A percentile compares a stretch with the other conserved stretches of the same genome.
phyloP scores from a whole-genome alignment of 2,329 filamentous ascomycete genomes.

The Lachnellula arida region DNA sequence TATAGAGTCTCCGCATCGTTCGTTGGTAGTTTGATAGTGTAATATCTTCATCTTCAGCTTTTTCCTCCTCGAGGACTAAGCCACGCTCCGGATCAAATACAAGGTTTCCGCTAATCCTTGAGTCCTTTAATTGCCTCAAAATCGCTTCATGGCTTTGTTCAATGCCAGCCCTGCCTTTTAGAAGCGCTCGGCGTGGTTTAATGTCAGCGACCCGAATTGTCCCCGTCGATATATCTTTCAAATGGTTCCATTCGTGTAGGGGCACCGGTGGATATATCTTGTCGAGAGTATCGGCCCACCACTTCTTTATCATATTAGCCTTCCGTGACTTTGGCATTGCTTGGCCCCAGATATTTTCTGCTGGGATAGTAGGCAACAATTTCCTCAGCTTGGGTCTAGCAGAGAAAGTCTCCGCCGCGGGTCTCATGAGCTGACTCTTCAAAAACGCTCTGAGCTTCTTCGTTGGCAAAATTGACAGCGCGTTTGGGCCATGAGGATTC shows the following conservation, averaged over 20 bases:
- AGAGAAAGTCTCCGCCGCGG: neutral
- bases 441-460: constrained; percentile 22
- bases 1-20: constrained; percentile 46
- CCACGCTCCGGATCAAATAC: neutral
- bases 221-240: constrained; percentile 43
- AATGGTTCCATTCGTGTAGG: constrained; percentile 49
- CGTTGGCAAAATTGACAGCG: neutral
- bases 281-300: constrained; percentile 43
- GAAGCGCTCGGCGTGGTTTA: constrained; percentile 19
- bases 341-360: constrained; percentile 46
- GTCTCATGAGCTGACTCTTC: constrained; percentile 21
- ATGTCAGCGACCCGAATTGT: constrained; percentile 9
- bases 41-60: neutral
- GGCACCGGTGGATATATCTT: constrained; percentile 52
- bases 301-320: constrained; percentile 41
- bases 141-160: neutral
- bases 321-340: constrained; percentile 37
- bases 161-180: neutral
- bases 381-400: constrained; percentile 12
- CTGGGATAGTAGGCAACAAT: constrained; percentile 36
- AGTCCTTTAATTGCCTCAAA: neutral
- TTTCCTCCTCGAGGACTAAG: neutral
- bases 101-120: neutral
- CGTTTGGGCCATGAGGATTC: neutral
- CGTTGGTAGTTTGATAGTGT: constrained; percentile 22